Conservation (phyloP, 345 rosid species). For the Eucalyptus globulus region DNA sequence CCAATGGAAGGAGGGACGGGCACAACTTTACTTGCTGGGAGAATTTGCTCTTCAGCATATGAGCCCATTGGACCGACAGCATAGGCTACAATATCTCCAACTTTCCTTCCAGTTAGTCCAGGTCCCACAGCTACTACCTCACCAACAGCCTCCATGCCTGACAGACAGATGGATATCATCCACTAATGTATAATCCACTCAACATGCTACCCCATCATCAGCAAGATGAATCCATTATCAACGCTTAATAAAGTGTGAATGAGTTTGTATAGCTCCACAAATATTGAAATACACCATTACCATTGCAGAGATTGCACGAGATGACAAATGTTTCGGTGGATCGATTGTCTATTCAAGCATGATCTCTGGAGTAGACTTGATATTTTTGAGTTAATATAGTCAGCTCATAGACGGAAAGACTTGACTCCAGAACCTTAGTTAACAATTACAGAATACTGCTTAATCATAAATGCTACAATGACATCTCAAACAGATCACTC, state of each 20-base stretch:
- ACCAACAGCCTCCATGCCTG: slow-evolving; percentile 91
- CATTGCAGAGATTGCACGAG: not conserved
- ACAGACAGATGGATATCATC: not conserved
- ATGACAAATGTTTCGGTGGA: not conserved
- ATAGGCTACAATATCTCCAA: slow-evolving; percentile 89
- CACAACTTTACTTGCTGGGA: slow-evolving; percentile 68
- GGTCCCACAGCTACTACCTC: slow-evolving; percentile 82
- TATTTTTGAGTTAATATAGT: not conserved
- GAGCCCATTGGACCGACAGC: slow-evolving; percentile 73
- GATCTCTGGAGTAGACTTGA: not conserved
- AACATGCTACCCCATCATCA: not conserved
- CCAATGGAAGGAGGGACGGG: slow-evolving; percentile 76
- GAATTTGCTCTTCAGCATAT: slow-evolving; percentile 83
- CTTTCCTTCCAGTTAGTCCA: slow-evolving; percentile 64
- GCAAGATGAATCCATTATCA: not conserved
- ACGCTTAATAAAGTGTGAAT: not conserved
- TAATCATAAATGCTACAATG: not conserved
- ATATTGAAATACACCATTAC: not conserved
- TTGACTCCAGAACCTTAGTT: not conserved
- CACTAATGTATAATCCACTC: not conserved
- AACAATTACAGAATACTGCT: not conserved
- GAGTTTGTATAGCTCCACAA: not conserved
- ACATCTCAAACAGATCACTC: not conserved
- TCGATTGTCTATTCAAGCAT: not conserved
- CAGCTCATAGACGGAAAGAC: not conserved